These are phyloP conservation scores for Brassica cretica DNA, from an alignment of 345 rosid genomes.

Conservation along the genomic window DNA sequence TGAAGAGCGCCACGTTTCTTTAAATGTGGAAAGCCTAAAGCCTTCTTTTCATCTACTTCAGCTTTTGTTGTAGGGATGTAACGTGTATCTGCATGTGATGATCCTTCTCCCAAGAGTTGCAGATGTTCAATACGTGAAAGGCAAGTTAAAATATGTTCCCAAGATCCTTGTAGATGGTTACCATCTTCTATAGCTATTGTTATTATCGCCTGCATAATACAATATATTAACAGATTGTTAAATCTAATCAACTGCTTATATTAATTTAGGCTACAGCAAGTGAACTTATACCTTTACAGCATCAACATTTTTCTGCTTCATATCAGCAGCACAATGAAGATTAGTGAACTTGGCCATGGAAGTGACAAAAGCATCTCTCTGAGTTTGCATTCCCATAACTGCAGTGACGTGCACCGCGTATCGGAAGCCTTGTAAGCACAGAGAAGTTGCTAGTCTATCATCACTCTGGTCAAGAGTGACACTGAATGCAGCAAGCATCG, in stretches of 20 bases:
- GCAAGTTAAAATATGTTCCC: slow-evolving; percentile 95
- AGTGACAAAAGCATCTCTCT: slow-evolving; percentile 97
- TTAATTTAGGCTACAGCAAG: neutral
- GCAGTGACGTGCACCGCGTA: slow-evolving; percentile 89
- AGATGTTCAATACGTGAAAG: slow-evolving; percentile 97
- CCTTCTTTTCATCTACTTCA: slow-evolving; percentile 73
- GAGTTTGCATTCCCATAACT: slow-evolving; percentile 96
- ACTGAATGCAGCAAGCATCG: slow-evolving; percentile 97
- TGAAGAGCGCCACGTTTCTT: slow-evolving; percentile 88
- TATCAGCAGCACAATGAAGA: slow-evolving; percentile 97
- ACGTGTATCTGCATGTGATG: slow-evolving; percentile 75
- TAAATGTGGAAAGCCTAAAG: slow-evolving; percentile 58
- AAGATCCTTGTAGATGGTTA: slow-evolving; percentile 88
- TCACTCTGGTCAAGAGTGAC: slow-evolving; percentile 92
- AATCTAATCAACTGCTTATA: neutral
- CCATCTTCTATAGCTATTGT: slow-evolving; percentile 95
- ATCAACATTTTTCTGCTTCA: slow-evolving; percentile 97
- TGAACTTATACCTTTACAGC: slow-evolving; percentile 74
- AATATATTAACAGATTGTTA: neutral
- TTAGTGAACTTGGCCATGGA: slow-evolving; percentile 94
- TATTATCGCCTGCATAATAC: slow-evolving; percentile 72
- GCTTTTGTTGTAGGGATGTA: slow-evolving; percentile 51
- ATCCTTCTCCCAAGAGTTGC: slow-evolving; percentile 91
- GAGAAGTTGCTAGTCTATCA: slow-evolving; percentile 87
- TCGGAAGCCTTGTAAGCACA: slow-evolving; percentile 84